phyloP scores from a whole-genome alignment of 2,329 filamentous ascomycete species.

The Cryphonectria carpinicola region DNA sequence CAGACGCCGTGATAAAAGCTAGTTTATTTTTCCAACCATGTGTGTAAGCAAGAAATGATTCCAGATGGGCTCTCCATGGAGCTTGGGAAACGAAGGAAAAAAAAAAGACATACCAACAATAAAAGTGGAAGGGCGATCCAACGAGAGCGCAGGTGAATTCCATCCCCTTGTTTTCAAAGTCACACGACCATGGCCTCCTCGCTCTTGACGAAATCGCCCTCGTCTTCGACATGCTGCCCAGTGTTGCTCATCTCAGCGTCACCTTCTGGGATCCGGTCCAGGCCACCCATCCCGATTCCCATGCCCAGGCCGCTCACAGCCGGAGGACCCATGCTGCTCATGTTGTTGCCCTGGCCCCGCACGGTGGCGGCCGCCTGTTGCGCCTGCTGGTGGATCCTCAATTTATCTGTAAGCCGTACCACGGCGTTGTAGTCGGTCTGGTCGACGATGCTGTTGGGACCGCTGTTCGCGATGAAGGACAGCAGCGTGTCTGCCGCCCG shows the following conservation, averaged over 20 bases:
- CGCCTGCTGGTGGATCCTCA: conserved; percentile 66
- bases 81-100: too few species aligned
- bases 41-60: background rate
- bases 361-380: conserved; percentile 37
- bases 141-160: background rate
- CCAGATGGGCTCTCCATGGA: background rate
- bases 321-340: conserved; percentile 30
- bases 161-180: conserved; percentile 17
- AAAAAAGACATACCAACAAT: conserved; percentile 14
- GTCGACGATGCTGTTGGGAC: conserved; percentile 68
- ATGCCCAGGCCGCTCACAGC: conserved; percentile 31
- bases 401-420: conserved; percentile 82
- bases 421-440: conserved; percentile 78
- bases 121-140: conserved; percentile 5
- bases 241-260: conserved; percentile 54
- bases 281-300: conserved; percentile 47
- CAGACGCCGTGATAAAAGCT: conserved; percentile 23
- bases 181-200: conserved; percentile 41
- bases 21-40: background rate
- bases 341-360: conserved; percentile 18
- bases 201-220: conserved; percentile 37
- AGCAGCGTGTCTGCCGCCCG: conserved; percentile 81
- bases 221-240: conserved; percentile 32
- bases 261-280: conserved; percentile 62
- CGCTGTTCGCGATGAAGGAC: conserved; percentile 76